Evolutionary conservation across 257 asterid species (phyloP).

Genomic region (Craterostigma plantagineum): DNA sequence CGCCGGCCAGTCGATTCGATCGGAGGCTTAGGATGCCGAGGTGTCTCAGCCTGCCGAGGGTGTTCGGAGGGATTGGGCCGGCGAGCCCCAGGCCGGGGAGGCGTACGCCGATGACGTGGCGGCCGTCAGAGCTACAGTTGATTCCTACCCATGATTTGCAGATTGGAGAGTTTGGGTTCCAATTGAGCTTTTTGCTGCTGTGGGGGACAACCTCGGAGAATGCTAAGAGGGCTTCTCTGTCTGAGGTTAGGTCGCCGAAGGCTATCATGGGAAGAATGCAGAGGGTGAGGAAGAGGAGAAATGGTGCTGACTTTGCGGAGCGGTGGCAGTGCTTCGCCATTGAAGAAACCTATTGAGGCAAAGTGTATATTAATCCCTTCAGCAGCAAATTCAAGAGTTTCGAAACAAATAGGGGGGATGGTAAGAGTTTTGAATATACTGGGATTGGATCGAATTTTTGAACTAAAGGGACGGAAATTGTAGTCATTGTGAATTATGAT

Average conservation of each 20-base stretch:
- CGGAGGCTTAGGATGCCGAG: slow-evolving; percentile 37
- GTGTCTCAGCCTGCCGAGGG: slow-evolving; percentile 22
- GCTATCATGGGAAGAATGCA: slow-evolving; percentile 30
- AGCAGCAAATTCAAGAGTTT: no score
- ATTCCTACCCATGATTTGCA: slow-evolving; percentile 54
- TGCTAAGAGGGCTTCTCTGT: slow-evolving; percentile 54
- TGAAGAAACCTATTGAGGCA: no score
- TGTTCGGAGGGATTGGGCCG: slow-evolving; percentile 41
- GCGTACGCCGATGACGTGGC: slow-evolving; percentile 27
- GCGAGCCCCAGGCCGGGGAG: slow-evolving; percentile 60
- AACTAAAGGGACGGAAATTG: no score
- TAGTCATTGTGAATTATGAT: no score
- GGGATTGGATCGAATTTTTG: no score
- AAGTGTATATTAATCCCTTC: no score
- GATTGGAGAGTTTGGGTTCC: slow-evolving; percentile 32
- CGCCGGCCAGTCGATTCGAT: slow-evolving; percentile 35
- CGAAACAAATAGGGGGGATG: no score
- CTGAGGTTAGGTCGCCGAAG: slow-evolving; percentile 39
- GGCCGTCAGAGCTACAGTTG: slow-evolving; percentile 30
- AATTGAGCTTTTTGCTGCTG: slow-evolving; percentile 46
- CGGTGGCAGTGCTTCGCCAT: no score
- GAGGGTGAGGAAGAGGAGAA: no score
- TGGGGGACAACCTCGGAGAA: slow-evolving; percentile 43
- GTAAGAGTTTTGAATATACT: no score
- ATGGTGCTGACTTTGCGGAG: no score